Conservation (phyloP, 129 eudicot species). For the Silybum marianum region DNA sequence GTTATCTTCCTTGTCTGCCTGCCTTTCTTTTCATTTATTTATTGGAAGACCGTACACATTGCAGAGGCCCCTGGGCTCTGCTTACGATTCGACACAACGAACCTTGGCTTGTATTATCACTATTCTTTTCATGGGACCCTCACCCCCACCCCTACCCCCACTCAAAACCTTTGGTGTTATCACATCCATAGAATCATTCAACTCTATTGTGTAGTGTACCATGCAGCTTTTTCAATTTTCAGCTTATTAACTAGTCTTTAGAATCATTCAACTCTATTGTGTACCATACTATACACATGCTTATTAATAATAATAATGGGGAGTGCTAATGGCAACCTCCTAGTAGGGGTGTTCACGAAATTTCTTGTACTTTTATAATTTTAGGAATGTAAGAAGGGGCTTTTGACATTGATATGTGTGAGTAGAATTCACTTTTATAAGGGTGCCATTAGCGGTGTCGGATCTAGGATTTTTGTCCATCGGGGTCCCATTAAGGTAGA, state of each 20-base stretch:
- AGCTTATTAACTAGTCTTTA: neutral
- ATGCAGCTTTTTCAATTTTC: neutral
- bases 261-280: too few relatives aligned
- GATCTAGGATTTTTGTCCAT: too few relatives aligned
- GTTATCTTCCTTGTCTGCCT: conserved; percentile 19
- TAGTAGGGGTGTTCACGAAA: too few relatives aligned
- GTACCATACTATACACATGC: too few relatives aligned
- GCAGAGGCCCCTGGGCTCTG: conserved; percentile 30
- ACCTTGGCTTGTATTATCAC: conserved; percentile 37
- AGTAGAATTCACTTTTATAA: too few relatives aligned
- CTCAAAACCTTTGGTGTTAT: conserved; percentile 38
- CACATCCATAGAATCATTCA: conserved; percentile 45
- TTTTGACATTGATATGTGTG: too few relatives aligned
- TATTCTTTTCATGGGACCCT: conserved; percentile 24
- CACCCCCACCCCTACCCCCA: conserved; percentile 20
- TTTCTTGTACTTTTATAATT: too few relatives aligned
- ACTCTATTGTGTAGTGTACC: neutral
- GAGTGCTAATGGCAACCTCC: too few relatives aligned
- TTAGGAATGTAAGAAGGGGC: too few relatives aligned
- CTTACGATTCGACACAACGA: conserved; percentile 46
- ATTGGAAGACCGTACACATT: conserved; percentile 19
- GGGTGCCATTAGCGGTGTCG: too few relatives aligned
- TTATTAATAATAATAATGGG: too few relatives aligned
- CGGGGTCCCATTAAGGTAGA: too few relatives aligned
- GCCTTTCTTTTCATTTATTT: conserved; percentile 7